phyloP scores from a whole-genome alignment of 2,329 filamentous ascomycete genomes.

The Dactylellina drechsleri region DNA sequence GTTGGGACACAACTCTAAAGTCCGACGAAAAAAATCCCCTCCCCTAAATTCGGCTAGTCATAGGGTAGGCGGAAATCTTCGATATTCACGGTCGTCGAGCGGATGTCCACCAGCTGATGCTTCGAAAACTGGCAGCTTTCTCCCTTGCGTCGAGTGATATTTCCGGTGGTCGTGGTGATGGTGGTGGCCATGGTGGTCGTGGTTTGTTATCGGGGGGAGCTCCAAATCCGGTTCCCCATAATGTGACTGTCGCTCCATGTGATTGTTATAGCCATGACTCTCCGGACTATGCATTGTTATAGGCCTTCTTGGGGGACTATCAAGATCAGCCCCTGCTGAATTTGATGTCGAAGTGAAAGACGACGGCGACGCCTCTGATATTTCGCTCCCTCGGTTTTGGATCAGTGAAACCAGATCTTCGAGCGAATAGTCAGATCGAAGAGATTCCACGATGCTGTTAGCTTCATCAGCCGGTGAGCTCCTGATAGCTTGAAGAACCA shows the following conservation, averaged over 20 bases:
- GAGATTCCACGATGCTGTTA: slow-evolving; percentile 39
- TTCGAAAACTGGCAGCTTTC: slow-evolving; percentile 47
- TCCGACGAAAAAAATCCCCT: slow-evolving; percentile 5
- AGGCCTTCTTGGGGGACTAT: slow-evolving; percentile 38
- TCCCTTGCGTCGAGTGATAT: slow-evolving; percentile 20
- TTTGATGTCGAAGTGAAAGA: slow-evolving; percentile 47
- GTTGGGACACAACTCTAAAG: slow-evolving; percentile 8
- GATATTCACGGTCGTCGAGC: slow-evolving; percentile 34
- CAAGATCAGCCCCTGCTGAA: slow-evolving; percentile 42
- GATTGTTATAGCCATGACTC: slow-evolving; percentile 20
- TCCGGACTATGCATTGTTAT: slow-evolving; percentile 37
- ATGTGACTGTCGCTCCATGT: slow-evolving; percentile 27
- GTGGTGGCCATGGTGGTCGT: slow-evolving; percentile 7
- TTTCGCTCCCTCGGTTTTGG: slow-evolving; percentile 34
- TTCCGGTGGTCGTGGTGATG: slow-evolving; percentile 40
- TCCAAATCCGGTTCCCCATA: slow-evolving; percentile 33
- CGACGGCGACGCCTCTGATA: slow-evolving; percentile 35
- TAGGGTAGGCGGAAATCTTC: slow-evolving; percentile 47
- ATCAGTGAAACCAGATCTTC: slow-evolving; percentile 45
- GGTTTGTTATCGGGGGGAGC: slow-evolving; percentile 42
- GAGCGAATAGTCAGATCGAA: slow-evolving; percentile 46
- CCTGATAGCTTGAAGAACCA: slow-evolving; percentile 46
- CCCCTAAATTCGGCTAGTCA: slow-evolving; percentile 25
- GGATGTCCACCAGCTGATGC: slow-evolving; percentile 23
- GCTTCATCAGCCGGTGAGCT: slow-evolving; percentile 39